A percentile compares a stretch with the other conserved stretches of the same genome.
These are phyloP conservation scores for Lachancea quebecensis DNA, from an alignment of 805 yeast genomes.

Conservation along the genomic window DNA sequence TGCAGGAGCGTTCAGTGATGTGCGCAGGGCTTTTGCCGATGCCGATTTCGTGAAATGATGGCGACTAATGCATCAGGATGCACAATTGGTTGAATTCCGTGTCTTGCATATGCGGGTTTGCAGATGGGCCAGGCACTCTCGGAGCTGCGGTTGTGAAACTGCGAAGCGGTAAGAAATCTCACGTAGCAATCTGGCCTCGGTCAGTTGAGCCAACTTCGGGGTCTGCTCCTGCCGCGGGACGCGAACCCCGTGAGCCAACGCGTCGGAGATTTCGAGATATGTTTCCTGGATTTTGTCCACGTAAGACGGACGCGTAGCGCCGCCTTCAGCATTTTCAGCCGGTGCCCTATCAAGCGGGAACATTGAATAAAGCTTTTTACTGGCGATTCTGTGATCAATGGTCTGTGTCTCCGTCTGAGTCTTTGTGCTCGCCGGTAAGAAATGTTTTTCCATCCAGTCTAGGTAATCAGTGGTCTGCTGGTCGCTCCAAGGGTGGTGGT, in stretches of 20 bases:
- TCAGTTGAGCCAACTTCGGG: background rate
- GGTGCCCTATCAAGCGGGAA: constrained; percentile 16
- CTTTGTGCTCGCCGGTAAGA: constrained; percentile 10
- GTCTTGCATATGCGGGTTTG: background rate
- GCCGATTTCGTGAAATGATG: too few relatives aligned
- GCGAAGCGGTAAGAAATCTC: background rate
- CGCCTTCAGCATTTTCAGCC: background rate
- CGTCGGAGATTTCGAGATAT: constrained; percentile 13
- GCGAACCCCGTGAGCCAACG: constrained; percentile 5
- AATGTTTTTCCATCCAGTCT: constrained; percentile 24
- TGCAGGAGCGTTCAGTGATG: too few relatives aligned
- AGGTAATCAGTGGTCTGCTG: constrained; percentile 14
- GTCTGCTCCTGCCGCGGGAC: background rate
- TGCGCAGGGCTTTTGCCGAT: too few relatives aligned
- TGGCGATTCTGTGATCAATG: constrained; percentile 28
- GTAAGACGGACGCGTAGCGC: constrained; percentile 7
- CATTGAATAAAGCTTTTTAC: constrained; percentile 23
- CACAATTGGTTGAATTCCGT: background rate
- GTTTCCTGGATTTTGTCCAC: constrained; percentile 23
- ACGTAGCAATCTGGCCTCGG: background rate
- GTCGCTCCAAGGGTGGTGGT: background rate
- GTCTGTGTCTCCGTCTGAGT: constrained; percentile 7
- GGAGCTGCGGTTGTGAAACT: background rate
- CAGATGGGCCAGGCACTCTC: background rate
- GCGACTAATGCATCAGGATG: background rate